phyloP scores from a whole-genome alignment of 495 filamentous ascomycete genomes.

The Penicillium malachiteum region DNA sequence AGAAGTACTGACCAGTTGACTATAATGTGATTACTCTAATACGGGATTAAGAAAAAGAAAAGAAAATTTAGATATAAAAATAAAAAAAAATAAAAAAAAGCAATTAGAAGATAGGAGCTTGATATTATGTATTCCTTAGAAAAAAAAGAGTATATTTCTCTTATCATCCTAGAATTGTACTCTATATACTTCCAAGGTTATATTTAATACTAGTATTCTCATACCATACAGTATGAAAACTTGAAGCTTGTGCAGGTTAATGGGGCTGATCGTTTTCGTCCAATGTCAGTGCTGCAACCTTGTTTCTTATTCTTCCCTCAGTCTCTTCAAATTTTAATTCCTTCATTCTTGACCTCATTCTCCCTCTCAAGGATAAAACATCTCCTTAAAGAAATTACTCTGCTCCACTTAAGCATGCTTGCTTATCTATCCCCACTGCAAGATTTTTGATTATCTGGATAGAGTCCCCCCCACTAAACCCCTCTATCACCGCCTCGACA shows the following conservation, averaged over 20 bases:
- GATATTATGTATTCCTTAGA: too few species aligned
- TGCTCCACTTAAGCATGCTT: neutral
- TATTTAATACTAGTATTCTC: too few species aligned
- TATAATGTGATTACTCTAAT: too few species aligned
- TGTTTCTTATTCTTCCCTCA: neutral
- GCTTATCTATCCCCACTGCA: too few species aligned
- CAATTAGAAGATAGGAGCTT: neutral
- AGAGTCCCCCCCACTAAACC: neutral
- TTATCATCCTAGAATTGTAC: too few species aligned
- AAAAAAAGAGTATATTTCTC: too few species aligned
- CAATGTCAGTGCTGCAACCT: neutral
- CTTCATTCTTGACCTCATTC: neutral
- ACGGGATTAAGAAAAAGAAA: too few species aligned
- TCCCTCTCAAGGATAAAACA: neutral
- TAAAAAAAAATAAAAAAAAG: neutral
- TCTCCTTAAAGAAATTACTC: neutral
- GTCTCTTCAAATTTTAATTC: neutral
- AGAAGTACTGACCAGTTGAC: too few species aligned
- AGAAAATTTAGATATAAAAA: neutral
- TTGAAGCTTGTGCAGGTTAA: neutral
- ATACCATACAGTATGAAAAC: too few species aligned
- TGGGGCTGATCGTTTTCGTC: neutral
- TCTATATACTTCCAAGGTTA: too few species aligned
- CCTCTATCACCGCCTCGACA: neutral
- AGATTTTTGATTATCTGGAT: too few species aligned